Evolutionary conservation across 805 yeast genomes (phyloP).

Genomic region (Cyberlindnera meyerae): DNA sequence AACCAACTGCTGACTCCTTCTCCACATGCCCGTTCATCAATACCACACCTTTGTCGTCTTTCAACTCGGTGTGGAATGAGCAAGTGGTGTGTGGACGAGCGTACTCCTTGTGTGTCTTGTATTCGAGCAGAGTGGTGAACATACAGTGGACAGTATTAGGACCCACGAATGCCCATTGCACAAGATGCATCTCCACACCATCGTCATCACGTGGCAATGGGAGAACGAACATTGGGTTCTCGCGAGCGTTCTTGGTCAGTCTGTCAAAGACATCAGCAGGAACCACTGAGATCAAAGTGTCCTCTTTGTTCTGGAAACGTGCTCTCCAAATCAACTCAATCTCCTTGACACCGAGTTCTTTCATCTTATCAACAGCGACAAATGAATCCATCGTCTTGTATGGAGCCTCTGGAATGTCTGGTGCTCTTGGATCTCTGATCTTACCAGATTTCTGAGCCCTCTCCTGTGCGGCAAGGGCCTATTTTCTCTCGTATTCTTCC

Average conservation of each 20-base stretch:
- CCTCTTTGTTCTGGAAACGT: conserved; percentile 59
- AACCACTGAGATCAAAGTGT: conserved; percentile 61
- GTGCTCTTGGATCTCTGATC: conserved; percentile 33
- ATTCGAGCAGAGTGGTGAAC: conserved; percentile 88
- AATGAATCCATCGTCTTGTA: conserved; percentile 70
- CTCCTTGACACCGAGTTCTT: conserved; percentile 52
- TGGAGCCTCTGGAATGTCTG: conserved; percentile 41
- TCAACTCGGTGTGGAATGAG: conserved; percentile 78
- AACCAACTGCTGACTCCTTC: conserved; percentile 56
- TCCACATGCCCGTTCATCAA: conserved; percentile 87
- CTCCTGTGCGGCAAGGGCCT: conserved; percentile 25
- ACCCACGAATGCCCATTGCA: conserved; percentile 91
- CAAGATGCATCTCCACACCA: conserved; percentile 78
- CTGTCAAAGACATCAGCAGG: conserved; percentile 54
- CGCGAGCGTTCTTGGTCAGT: conserved; percentile 60
- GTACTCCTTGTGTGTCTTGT: conserved; percentile 81
- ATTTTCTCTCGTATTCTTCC: conserved; percentile 46
- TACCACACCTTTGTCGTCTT: conserved; percentile 53
- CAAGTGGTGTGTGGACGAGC: conserved; percentile 95
- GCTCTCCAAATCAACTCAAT: conserved; percentile 87
- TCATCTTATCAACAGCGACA: conserved; percentile 63
- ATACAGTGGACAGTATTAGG: conserved; percentile 81
- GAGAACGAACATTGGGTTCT: conserved; percentile 78
- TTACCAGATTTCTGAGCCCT: conserved; percentile 21
- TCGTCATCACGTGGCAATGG: conserved; percentile 69